A percentile compares a stretch with the other conserved stretches of the same genome.
Evolutionary conservation across 2,329 filamentous ascomycete species (phyloP).

Genomic region (Laburnicola sp.): DNA sequence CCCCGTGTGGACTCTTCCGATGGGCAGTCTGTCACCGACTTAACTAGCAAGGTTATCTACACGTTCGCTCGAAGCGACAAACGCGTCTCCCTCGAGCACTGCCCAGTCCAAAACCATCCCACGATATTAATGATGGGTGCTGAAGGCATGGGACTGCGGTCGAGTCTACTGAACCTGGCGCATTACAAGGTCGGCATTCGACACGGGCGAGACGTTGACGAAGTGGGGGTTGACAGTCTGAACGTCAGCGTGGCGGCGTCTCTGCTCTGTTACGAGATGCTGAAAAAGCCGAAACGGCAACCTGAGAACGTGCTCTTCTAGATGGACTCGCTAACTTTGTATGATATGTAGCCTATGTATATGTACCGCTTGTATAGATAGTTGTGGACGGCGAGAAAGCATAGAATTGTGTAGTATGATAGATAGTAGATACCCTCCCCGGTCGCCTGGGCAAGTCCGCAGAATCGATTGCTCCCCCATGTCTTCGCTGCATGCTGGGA

Average conservation of each 20-base stretch:
- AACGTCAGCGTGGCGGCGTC: slow-evolving; percentile 91
- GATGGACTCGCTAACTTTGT: slow-evolving; percentile 7
- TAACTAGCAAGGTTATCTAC: slow-evolving; percentile 27
- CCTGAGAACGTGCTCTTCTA: slow-evolving; percentile 30
- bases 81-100: slow-evolving; percentile 25
- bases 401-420: background rate
- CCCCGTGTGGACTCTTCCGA: slow-evolving; percentile 23
- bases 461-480: background rate
- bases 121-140: slow-evolving; percentile 72
- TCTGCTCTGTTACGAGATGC: slow-evolving; percentile 71
- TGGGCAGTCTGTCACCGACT: background rate
- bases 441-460: background rate
- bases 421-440: slow-evolving; percentile 3
- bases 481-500: background rate
- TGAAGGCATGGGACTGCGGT: slow-evolving; percentile 35
- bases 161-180: slow-evolving; percentile 55
- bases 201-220: slow-evolving; percentile 50
- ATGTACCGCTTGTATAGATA: slow-evolving; percentile 7
- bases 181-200: slow-evolving; percentile 68
- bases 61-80: slow-evolving; percentile 25
- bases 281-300: slow-evolving; percentile 49
- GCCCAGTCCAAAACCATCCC: slow-evolving; percentile 54
- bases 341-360: slow-evolving; percentile 12
- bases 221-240: slow-evolving; percentile 76
- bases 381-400: background rate